These are phyloP conservation scores for Tulasnella calospora DNA, from an alignment of 768 basidiomycete species.

Conservation along the genomic window DNA sequence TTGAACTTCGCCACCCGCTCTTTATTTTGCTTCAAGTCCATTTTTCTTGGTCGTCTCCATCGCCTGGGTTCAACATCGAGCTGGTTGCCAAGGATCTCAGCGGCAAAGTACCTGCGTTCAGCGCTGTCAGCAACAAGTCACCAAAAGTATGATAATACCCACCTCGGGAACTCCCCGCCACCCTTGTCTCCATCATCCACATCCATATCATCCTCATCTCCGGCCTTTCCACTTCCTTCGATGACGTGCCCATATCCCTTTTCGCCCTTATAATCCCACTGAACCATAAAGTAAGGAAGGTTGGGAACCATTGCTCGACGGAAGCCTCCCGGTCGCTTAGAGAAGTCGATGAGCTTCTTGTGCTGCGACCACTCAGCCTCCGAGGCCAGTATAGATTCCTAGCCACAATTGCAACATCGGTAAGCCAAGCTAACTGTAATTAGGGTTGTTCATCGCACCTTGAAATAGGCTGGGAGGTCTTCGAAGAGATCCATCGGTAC, in stretches of 20 bases:
- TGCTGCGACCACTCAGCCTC: slow-evolving; percentile 99
- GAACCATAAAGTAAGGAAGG: slow-evolving; percentile 97
- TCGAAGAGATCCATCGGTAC: slow-evolving; percentile 86
- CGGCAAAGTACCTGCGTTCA: slow-evolving; percentile 75
- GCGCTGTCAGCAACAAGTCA: background rate
- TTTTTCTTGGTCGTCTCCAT: slow-evolving; percentile 74
- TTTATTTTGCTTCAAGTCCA: slow-evolving; percentile 66
- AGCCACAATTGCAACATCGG: background rate
- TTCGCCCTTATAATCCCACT: slow-evolving; percentile 96
- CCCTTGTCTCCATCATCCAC: slow-evolving; percentile 85
- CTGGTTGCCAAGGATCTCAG: slow-evolving; percentile 89
- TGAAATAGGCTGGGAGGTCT: slow-evolving; percentile 87
- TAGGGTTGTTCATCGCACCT: slow-evolving; percentile 44
- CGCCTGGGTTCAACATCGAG: slow-evolving; percentile 78
- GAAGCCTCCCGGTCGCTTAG: slow-evolving; percentile 85
- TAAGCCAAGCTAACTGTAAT: background rate
- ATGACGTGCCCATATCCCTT: slow-evolving; percentile 98
- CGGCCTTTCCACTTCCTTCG: slow-evolving; percentile 73
- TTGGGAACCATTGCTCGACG: slow-evolving; percentile 93
- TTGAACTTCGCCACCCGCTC: slow-evolving; percentile 66
- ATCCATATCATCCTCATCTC: slow-evolving; percentile 59
- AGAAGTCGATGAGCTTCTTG: slow-evolving; percentile 94
- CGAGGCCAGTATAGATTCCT: slow-evolving; percentile 91
- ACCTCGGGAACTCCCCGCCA: slow-evolving; percentile 87
- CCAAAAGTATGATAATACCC: slow-evolving; percentile 32